Percentiles rank a stretch among this genome's conserved stretches.
phyloP scores from a whole-genome alignment of 768 basidiomycete species.

The Tulasnella sp. region DNA sequence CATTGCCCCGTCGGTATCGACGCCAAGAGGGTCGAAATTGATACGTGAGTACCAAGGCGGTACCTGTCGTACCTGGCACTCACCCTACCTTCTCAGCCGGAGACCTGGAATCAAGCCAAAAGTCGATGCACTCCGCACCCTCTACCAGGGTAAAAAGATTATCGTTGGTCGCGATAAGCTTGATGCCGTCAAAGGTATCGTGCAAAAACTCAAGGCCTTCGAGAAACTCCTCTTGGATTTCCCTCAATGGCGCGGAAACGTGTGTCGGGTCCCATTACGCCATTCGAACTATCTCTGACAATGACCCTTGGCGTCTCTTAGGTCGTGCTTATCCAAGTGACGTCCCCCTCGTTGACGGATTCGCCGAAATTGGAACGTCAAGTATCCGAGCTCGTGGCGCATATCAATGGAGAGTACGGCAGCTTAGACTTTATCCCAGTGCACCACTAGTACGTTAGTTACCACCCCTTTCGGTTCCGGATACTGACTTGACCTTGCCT shows the following conservation, averaged over 20 bases:
- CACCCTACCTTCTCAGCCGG: constrained; percentile 30
- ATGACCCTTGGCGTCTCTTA: constrained; percentile 2
- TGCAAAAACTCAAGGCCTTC: constrained; percentile 95
- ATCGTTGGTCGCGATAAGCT: constrained; percentile 96
- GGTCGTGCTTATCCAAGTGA: constrained; percentile 61
- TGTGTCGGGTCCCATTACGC: constrained; percentile 42
- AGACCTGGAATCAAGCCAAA: constrained; percentile 83
- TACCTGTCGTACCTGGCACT: neutral
- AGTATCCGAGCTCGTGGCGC: constrained; percentile 85
- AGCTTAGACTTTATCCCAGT: constrained; percentile 91
- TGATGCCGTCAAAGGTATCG: constrained; percentile 94
- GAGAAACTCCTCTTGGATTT: constrained; percentile 87
- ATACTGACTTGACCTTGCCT: constrained; percentile 1
- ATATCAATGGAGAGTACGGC: constrained; percentile 93
- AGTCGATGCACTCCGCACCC: constrained; percentile 61
- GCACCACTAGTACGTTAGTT: constrained; percentile 94
- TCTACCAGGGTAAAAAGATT: constrained; percentile 97
- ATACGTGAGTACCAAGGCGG: constrained; percentile 42
- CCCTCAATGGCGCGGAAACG: constrained; percentile 90
- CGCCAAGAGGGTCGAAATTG: constrained; percentile 73
- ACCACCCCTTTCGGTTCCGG: neutral
- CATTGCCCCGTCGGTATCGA: constrained; percentile 96
- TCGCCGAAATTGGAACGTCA: constrained; percentile 87
- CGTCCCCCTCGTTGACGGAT: constrained; percentile 83
- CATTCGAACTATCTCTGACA: neutral